phyloP scores from a whole-genome alignment of 371 early-diverging fungal genomes.

The Circinella minor region DNA sequence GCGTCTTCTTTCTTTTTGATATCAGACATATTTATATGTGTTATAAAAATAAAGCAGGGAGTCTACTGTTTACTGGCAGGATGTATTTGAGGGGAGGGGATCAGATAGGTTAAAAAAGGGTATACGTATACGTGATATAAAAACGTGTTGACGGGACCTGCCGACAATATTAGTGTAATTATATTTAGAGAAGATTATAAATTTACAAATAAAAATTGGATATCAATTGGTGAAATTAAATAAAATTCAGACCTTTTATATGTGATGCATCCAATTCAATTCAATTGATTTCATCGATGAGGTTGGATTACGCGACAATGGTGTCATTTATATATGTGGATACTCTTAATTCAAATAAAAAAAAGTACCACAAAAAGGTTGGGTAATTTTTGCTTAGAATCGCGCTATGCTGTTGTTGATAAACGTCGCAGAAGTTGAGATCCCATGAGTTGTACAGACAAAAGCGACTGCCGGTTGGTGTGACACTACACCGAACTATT shows the following conservation, averaged over 20 bases:
- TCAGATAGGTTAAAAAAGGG: no score
- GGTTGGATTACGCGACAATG: slow-evolving; percentile 4
- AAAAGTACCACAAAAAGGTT: neutral
- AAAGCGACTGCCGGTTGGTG: no score
- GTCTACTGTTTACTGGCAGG: neutral
- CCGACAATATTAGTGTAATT: no score
- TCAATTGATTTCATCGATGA: neutral
- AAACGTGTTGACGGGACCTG: no score
- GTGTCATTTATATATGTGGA: neutral
- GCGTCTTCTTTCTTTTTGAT: neutral
- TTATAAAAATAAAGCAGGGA: no score
- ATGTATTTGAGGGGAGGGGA: no score
- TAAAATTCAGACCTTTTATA: neutral
- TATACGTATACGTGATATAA: no score
- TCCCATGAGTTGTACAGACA: neutral
- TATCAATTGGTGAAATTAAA: no score
- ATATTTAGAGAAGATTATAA: no score
- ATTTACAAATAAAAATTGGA: no score
- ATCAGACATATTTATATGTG: neutral
- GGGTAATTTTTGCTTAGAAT: neutral
- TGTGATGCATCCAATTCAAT: neutral
- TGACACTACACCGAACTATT: no score
- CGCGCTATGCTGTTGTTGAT: neutral
- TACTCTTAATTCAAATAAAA: neutral
- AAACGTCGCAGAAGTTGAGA: neutral